These are phyloP conservation scores for Hymenoscyphus linearis DNA, from an alignment of 2,329 filamentous ascomycete species.

Conservation along the genomic window DNA sequence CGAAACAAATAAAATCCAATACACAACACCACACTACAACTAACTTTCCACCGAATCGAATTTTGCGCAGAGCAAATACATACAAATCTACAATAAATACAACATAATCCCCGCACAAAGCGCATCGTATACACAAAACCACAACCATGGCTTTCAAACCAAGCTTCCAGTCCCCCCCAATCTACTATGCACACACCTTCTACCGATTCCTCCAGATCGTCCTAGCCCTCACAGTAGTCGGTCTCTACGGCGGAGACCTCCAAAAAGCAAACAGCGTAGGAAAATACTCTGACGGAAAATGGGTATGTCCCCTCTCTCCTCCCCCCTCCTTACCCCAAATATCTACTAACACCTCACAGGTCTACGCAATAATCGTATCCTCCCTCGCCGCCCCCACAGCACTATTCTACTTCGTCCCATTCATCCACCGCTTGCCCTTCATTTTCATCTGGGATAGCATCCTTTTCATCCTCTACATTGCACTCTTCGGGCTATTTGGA, in stretches of 20 bases:
- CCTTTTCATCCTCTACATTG: conserved; percentile 73
- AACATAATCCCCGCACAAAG: background rate
- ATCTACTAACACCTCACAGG: conserved; percentile 34
- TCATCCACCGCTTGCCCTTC: conserved; percentile 47
- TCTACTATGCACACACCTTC: conserved; percentile 50
- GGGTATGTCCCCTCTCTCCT: conserved; percentile 46
- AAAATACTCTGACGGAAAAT: conserved; percentile 58
- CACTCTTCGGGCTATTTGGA: conserved; percentile 79
- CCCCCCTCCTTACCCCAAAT: background rate
- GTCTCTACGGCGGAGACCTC: conserved; percentile 71
- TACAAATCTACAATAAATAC: background rate
- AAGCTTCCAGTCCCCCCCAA: conserved; percentile 17
- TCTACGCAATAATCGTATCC: conserved; percentile 68
- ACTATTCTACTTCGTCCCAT: conserved; percentile 60
- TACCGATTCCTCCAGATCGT: conserved; percentile 74
- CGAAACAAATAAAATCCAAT: background rate
- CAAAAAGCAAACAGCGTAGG: conserved; percentile 45
- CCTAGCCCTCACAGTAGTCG: conserved; percentile 70
- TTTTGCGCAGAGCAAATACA: background rate
- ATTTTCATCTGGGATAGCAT: conserved; percentile 66
- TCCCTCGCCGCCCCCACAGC: conserved; percentile 60
- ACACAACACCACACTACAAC: background rate
- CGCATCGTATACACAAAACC: background rate
- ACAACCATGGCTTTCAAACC: conserved; percentile 20
- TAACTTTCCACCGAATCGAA: background rate